Conservation (phyloP, 495 filamentous ascomycete species). For the Lichenothelia convexa region DNA sequence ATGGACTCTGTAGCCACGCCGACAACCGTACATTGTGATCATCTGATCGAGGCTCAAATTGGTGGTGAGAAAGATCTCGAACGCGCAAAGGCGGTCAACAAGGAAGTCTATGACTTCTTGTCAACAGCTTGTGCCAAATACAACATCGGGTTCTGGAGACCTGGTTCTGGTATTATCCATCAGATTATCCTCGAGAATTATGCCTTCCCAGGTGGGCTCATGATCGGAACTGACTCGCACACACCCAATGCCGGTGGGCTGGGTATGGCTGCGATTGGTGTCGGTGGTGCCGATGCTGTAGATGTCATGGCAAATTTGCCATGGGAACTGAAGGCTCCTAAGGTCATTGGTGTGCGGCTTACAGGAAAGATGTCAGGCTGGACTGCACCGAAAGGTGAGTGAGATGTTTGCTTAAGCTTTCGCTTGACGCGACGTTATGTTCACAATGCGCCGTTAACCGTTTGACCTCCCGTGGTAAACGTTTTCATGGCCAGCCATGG, state of each 20-base stretch:
- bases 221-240: conserved; percentile 98
- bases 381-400: conserved; percentile 77
- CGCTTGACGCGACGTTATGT: too few species aligned
- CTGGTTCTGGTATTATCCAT: conserved; percentile 98
- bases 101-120: conserved; percentile 98
- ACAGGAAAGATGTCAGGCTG: conserved; percentile 83
- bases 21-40: conserved; percentile 95
- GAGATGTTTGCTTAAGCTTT: too few species aligned
- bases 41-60: conserved; percentile 95
- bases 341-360: conserved; percentile 88
- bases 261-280: conserved; percentile 89
- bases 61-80: conserved; percentile 90
- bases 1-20: conserved; percentile 90
- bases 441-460: too few species aligned
- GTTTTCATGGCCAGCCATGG: too few species aligned
- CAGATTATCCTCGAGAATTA: conserved; percentile 99
- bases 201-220: conserved; percentile 90
- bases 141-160: conserved; percentile 99
- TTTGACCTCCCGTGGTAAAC: too few species aligned
- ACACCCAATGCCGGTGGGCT: conserved; percentile 97
- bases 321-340: conserved; percentile 97
- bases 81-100: conserved; percentile 85
- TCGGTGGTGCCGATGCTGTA: conserved; percentile 96
- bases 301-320: conserved; percentile 97
- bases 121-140: conserved; percentile 92